Percentiles rank a stretch among this genome's conserved stretches.
Conservation (phyloP, 2,329 filamentous ascomycete species). For the Fusarium begoniae region DNA sequence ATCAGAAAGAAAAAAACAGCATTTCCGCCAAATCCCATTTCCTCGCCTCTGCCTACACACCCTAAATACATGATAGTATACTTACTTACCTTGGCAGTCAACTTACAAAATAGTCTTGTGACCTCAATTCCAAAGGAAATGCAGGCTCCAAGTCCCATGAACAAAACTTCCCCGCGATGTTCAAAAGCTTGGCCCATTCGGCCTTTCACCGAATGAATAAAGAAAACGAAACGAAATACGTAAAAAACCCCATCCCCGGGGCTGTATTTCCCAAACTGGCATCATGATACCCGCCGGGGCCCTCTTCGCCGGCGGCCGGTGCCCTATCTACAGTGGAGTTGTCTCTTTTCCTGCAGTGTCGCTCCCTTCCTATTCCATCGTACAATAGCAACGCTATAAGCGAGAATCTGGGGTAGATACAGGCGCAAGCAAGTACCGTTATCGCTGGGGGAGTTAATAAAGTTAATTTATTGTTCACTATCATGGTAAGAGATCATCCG, state of each 20-base stretch:
- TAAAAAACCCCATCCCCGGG: constrained; percentile 9
- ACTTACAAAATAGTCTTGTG: not conserved
- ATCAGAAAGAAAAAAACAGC: not conserved
- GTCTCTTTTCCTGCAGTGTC: not conserved
- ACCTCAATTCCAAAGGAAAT: not conserved
- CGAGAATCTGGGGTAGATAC: constrained; percentile 28
- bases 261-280: not conserved
- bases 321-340: constrained; percentile 22
- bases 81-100: rapidly evolving
- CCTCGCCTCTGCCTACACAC: not conserved
- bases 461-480: constrained; percentile 14
- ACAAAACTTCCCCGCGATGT: not conserved
- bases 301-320: constrained; percentile 22
- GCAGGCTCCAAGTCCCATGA: not conserved
- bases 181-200: not conserved
- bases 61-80: too few species aligned
- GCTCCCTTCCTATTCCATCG: not conserved
- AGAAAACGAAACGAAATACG: constrained; percentile 17
- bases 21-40: not conserved
- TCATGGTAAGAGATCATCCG: constrained; percentile 1
- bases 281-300: constrained; percentile 18
- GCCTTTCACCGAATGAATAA: constrained; percentile 16
- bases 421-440: constrained; percentile 11
- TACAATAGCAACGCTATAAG: not conserved
- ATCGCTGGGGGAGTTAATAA: constrained; percentile 8